Base-by-base conservation (phyloP, 1,284 basidiomycete genomes). In the Irpex sp. region DNA sequence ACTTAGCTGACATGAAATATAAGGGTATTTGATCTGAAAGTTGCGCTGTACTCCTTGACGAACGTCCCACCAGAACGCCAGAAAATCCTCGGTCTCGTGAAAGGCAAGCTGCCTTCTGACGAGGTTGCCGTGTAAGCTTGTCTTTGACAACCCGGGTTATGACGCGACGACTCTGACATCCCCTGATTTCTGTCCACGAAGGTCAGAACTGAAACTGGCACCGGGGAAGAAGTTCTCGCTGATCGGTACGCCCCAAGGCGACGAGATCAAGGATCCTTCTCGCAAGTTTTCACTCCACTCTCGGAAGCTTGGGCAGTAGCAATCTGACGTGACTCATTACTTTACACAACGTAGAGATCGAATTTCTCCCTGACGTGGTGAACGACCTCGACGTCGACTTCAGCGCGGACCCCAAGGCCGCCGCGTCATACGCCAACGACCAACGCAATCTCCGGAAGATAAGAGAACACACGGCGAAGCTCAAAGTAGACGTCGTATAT, bases 51-150 rank as follows among this genome's bases (percentile, higher is more conserved):
- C 66, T 81, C 79, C 37, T 73, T 94, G 62, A 97, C 94, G 1
- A 83, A 82, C 63, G 93, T 97, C 1, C 93, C 94, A 2, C 84
- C 88, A 31, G 92, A 92, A 67, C 82, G 94, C 15, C 94, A 97
- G 78, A 97, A 97, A 80, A 89, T 97, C 60, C 81, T 96, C 11
- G 93, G 93, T 1, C 77, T 97, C 33, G 87, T 92, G 43, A 93
- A 93, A 69, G 92, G 93, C 43, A 95, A 93, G 73, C 77, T 96
- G 9, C 92, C 92, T 4, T 79, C 84, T 2, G 92, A 95, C 68
- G 85, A 90, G 64, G 85, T 78, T 57, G 80, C 82, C 64, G 84
- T 92, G 86, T 90, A 73, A 69, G 83, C 72, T 35, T 57, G 13
- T 43, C n/a, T 17, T 54, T 11, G 19, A 43, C 4, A 31, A 36